phyloP scores from a whole-genome alignment of 352 stramenopile genomes.

The Phytopythium ostracodes region DNA sequence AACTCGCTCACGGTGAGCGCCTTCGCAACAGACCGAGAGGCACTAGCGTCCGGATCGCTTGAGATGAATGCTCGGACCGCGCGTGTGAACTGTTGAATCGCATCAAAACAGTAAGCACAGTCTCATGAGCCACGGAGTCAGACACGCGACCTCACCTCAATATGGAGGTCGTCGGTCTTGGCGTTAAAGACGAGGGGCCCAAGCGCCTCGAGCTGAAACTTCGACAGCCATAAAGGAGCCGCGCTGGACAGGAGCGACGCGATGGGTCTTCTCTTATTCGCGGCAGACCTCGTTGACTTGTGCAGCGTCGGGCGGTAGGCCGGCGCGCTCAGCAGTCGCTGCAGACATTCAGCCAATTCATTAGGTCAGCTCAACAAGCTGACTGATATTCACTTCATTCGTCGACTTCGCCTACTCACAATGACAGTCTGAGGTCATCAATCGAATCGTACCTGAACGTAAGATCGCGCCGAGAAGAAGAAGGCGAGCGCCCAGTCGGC shows the following conservation, averaged over 20 bases:
- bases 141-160: constrained; percentile 26
- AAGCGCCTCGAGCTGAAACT: constrained; percentile 35
- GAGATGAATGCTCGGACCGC: constrained; percentile 38
- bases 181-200: constrained; percentile 41
- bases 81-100: constrained; percentile 31
- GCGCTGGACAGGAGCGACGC: constrained; percentile 10
- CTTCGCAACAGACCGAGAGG: constrained; percentile 10
- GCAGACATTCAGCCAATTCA: neutral
- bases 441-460: constrained; percentile 29
- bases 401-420: neutral
- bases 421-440: neutral
- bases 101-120: constrained; percentile 3
- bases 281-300: constrained; percentile 11
- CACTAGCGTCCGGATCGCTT: constrained; percentile 15
- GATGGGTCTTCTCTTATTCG: neutral
- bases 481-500: constrained; percentile 41
- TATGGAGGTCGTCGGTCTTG: constrained; percentile 38
- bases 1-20: constrained; percentile 44
- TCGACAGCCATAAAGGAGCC: constrained; percentile 44
- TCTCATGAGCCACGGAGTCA: neutral
- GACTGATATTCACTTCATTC: too few species aligned
- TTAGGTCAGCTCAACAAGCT: neutral
- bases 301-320: constrained; percentile 26
- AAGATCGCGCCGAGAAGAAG: constrained; percentile 45
- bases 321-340: constrained; percentile 20